Conservation (phyloP, 2,329 filamentous ascomycete genomes). For the Epichloe uncinata region DNA sequence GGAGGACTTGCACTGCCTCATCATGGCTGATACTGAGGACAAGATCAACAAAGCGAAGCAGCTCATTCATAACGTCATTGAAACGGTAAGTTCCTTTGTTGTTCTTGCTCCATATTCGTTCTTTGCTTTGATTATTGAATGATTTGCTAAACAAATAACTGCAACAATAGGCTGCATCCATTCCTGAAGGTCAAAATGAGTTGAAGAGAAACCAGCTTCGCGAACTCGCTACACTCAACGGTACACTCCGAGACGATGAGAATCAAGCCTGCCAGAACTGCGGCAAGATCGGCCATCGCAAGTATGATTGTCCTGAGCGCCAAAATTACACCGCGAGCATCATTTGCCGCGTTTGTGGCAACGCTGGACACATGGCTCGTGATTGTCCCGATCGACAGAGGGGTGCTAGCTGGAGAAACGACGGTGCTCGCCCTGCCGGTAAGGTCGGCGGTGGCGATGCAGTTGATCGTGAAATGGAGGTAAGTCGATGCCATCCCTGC, state of each 20-base stretch:
- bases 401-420: slow-evolving; percentile 85
- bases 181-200: slow-evolving; percentile 96
- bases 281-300: slow-evolving; percentile 95
- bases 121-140: background rate
- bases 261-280: slow-evolving; percentile 99
- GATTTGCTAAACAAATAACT: slow-evolving; percentile 9
- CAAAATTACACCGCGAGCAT: slow-evolving; percentile 99
- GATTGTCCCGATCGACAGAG: slow-evolving; percentile 93
- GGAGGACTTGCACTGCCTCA: slow-evolving; percentile 95
- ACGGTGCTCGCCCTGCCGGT: slow-evolving; percentile 42
- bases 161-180: slow-evolving; percentile 70
- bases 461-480: slow-evolving; percentile 90
- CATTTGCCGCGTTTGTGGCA: slow-evolving; percentile 95
- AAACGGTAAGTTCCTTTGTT: slow-evolving; percentile 57
- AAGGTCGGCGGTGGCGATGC: slow-evolving; percentile 67
- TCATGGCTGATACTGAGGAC: slow-evolving; percentile 99
- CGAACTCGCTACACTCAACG: slow-evolving; percentile 94
- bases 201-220: slow-evolving; percentile 97
- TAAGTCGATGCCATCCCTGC: slow-evolving; percentile 29
- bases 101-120: background rate
- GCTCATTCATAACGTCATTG: slow-evolving; percentile 95
- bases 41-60: slow-evolving; percentile 99
- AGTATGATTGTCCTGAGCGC: slow-evolving; percentile 96
- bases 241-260: slow-evolving; percentile 95
- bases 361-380: slow-evolving; percentile 94